A percentile compares a stretch with the other conserved stretches of the same genome.
Evolutionary conservation across 495 filamentous ascomycete species (phyloP).

Genomic region (Pyronema omphalodes): DNA sequence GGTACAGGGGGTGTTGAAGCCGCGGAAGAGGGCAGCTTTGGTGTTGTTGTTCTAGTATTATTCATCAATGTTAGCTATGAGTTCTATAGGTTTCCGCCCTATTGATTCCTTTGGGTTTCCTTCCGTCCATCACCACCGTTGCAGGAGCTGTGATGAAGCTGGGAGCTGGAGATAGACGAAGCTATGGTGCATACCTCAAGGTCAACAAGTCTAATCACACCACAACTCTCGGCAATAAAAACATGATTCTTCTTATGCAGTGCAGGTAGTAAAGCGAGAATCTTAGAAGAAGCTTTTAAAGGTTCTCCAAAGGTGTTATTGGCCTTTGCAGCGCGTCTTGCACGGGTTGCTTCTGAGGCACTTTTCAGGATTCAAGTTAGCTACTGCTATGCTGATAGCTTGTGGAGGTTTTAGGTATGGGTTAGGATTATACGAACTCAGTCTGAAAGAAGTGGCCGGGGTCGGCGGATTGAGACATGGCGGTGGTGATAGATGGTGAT

Average conservation of each 20-base stretch:
- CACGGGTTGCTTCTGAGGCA: conserved; percentile 51
- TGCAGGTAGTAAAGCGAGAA: conserved; percentile 57
- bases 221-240: conserved; percentile 75
- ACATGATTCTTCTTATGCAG: conserved; percentile 36
- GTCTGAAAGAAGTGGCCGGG: conserved; percentile 80
- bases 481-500: conserved; percentile 3
- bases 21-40: conserved; percentile 19
- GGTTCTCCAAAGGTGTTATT: conserved; percentile 68
- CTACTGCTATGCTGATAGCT: neutral
- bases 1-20: conserved; percentile 61
- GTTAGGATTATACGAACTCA: conserved; percentile 33
- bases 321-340: conserved; percentile 61
- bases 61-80: neutral
- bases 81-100: neutral
- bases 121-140: too few relatives aligned
- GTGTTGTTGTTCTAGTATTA: neutral
- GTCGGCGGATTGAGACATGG: conserved; percentile 48
- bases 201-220: conserved; percentile 50
- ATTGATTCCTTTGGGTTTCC: too few relatives aligned
- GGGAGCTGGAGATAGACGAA: neutral
- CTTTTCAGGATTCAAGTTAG: conserved; percentile 30
- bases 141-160: neutral
- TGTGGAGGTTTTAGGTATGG: conserved; percentile 7
- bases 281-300: conserved; percentile 63
- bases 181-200: conserved; percentile 54